phyloP scores from a whole-genome alignment of 192 early-diverging fungal species.

The Nowakowskiella sp. region DNA sequence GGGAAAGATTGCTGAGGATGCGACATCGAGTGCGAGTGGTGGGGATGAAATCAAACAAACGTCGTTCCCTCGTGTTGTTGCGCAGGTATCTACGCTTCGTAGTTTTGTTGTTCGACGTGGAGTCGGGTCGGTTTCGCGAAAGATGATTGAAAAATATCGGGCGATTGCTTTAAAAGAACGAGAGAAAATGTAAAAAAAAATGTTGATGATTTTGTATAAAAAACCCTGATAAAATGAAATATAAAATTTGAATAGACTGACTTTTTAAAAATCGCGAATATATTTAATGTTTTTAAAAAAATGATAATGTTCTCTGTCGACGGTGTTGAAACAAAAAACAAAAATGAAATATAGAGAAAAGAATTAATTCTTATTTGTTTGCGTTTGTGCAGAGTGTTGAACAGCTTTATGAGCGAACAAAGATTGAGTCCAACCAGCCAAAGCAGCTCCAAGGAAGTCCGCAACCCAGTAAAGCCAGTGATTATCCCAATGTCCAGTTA shows the following conservation, averaged over 20 bases:
- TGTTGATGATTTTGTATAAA: too few relatives aligned
- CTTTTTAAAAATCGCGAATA: too few relatives aligned
- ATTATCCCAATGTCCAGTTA: constrained; percentile 45
- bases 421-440: constrained; percentile 44
- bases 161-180: constrained; percentile 21
- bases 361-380: constrained; percentile 15
- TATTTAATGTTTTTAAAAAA: too few relatives aligned
- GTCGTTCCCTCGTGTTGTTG: too few relatives aligned
- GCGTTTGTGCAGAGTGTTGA: constrained; percentile 17
- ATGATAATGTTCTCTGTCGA: too few relatives aligned
- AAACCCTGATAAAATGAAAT: too few relatives aligned
- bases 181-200: constrained; percentile 13
- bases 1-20: too few relatives aligned
- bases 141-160: constrained; percentile 26
- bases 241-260: too few relatives aligned
- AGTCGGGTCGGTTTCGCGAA: constrained; percentile 21
- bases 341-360: not conserved
- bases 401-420: constrained; percentile 48
- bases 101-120: constrained; percentile 15
- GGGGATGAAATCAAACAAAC: too few relatives aligned
- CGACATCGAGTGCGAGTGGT: too few relatives aligned
- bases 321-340: too few relatives aligned
- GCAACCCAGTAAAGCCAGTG: constrained; percentile 57
- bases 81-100: too few relatives aligned
- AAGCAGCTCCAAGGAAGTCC: constrained; percentile 44